Evolutionary conservation across 2,329 filamentous ascomycete species (phyloP), one percentile per base, ranked within the genome.

Genomic region (Penicillium sp.): DNA sequence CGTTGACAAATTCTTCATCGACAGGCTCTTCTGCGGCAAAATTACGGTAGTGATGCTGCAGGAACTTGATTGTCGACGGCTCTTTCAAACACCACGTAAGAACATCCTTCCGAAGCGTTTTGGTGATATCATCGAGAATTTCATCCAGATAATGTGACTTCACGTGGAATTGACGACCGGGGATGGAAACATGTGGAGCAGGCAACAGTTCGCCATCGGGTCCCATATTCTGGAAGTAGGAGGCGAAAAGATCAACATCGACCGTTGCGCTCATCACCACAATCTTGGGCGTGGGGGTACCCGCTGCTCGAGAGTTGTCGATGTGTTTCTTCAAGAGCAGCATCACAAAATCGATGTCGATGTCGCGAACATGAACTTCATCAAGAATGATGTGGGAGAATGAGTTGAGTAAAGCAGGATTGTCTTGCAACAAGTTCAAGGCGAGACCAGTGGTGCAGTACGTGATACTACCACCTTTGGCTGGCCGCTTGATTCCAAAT

Each of bases 371-470:
- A 61, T 83, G 81, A 19, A 83, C 80, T 68, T 84, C 83, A 63
- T 85, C 82, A 58, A 85, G 78, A 43, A 84, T 67, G 19, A 84
- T 70, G 64, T 84, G 81, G 3, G 81, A 81, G 33, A 78, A 68
- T 1, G 70, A 71, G 54, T 79, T 75, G 30, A 84, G 64, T 19
- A 78, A 65, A 1, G 70, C 68, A 56, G 75, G 67, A 46, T 73
- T 65, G 59, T 74, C 68, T 57, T 81, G 77, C 22, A 84, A 71
- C 58, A 80, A 75, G 55, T 77, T 76, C 28, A 83, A 71, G 25
- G 84, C 68, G 22, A 82, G 76, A n/a, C 82, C 82, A 2, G 79
- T 80, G 1, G 83, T 84, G 69, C 80, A 83, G 66, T 80, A 84
- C 1, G 73, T 79, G 62, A 84, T 81, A 59, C 78, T 78, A 35